Base-by-base conservation (phyloP, 352 stramenopile species). In the Pythium grandisporangium region DNA sequence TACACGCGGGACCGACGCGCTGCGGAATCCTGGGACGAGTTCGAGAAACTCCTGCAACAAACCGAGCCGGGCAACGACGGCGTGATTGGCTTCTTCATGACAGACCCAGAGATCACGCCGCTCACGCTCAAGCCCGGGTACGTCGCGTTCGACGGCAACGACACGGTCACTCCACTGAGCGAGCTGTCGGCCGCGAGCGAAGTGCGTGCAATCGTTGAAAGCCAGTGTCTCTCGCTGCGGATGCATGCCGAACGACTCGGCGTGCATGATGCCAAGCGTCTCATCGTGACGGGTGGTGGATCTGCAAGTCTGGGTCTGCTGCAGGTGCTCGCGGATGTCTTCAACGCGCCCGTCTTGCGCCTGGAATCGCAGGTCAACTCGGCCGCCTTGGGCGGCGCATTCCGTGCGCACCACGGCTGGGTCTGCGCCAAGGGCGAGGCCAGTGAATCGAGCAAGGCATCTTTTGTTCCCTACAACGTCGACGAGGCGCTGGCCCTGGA, bases 71-170 rank as follows among this genome's bases (percentile, higher is more conserved):
- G 66, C 1, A 89, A 84, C 42, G 41, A 49, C 32, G 71, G 60
- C 11, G 48, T 45, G 1, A 61, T 75, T 11, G 72, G 54, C 13
- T 85, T 86, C 42, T 86, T 78, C 58, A 79, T 70, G 35, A 44
- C 53, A 13, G 66, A 84, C 22, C 70, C 65, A 16, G 75, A 89
- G 50, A 89, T 89, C 37, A 84, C 69, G 11, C 75, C 71, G 11
- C 61, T 56, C 3, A 82, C 66, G 6, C 20, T 47, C 6, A 58
- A 66, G 22, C 49, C 67, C 37, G 71, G 70, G 13, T 46, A 80
- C 7, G 36, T 81, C 10, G 58, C 61, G 20, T 85, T 79, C 32
- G 49, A 70, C 27, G 47, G 39, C 6, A 51, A 52, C 4, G 59
- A 61, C 30, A 38, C 38, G 5, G 7, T 23, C 2, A 41, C 48